Percentiles rank a stretch among this genome's conserved stretches.
These are phyloP conservation scores for Macrolepiota fuliginosa DNA, from an alignment of 768 basidiomycete species.

Conservation along the genomic window DNA sequence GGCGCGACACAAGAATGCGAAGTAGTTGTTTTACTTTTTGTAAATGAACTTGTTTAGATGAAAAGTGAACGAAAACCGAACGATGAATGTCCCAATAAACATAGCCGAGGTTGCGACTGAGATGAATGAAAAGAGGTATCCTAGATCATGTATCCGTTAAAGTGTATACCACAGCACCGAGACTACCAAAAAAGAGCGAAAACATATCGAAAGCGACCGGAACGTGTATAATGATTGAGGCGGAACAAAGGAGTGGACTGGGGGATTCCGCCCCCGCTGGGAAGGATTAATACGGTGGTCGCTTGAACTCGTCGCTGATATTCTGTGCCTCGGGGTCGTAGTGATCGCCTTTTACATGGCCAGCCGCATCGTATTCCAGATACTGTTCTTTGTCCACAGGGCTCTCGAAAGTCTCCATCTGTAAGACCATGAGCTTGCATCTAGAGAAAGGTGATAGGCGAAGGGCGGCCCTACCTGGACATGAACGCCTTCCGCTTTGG, in stretches of 20 bases:
- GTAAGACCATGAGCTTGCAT: conserved; percentile 9
- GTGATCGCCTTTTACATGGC: conserved; percentile 41
- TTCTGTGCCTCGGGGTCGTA: conserved; percentile 61
- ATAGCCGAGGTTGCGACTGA: conserved; percentile 8
- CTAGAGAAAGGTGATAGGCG: background rate
- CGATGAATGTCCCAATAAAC: conserved; percentile 12
- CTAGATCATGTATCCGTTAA: background rate
- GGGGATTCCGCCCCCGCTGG: background rate
- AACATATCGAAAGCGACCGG: background rate
- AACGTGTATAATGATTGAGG: background rate
- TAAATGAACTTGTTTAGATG: background rate
- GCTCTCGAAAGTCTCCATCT: conserved; percentile 69
- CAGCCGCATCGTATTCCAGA: conserved; percentile 55
- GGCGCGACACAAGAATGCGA: background rate
- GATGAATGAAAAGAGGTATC: conserved; percentile 9
- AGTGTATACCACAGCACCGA: background rate
- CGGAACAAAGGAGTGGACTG: conserved; percentile 5
- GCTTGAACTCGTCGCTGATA: conserved; percentile 64
- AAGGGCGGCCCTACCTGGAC: conserved; percentile 47
- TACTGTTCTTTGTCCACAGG: conserved; percentile 38
- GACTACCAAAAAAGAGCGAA: conserved; percentile 3
- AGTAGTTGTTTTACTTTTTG: background rate
- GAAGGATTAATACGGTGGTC: conserved; percentile 39
- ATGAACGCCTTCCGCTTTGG: conserved; percentile 50
- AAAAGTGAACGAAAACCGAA: background rate